phyloP scores from a whole-genome alignment of 2,329 filamentous ascomycete genomes.

The Beauveria rudraprayagi region DNA sequence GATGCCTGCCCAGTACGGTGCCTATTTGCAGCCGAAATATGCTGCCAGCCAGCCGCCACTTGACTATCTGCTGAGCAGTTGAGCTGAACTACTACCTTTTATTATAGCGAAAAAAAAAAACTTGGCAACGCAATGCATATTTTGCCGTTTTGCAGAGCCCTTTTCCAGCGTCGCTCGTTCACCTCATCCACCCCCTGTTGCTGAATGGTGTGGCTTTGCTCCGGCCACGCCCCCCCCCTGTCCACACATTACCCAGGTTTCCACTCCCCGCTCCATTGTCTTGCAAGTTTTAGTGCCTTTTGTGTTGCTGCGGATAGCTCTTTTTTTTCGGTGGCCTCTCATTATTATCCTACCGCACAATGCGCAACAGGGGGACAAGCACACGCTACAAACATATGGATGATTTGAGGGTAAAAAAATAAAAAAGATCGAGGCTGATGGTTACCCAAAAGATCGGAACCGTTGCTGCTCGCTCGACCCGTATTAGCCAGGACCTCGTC shows the following conservation, averaged over 20 bases:
- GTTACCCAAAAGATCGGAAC: background rate
- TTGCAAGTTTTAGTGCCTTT: background rate
- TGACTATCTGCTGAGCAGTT: no score
- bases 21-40: no score
- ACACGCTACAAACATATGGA: background rate
- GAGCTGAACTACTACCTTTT: no score
- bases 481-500: background rate
- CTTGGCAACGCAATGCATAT: no score
- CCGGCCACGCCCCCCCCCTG: background rate
- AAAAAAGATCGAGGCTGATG: slow-evolving; percentile 5
- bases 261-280: slow-evolving; percentile 1
- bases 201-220: background rate
- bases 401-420: background rate
- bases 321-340: no score
- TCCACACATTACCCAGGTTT: background rate
- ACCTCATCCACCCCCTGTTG: background rate
- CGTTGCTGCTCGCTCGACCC: background rate
- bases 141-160: no score
- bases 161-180: background rate
- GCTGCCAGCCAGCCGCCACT: no score
- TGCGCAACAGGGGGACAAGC: background rate
- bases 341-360: background rate
- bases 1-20: no score
- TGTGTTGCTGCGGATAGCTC: background rate
- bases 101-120: no score